Conservation (phyloP, 495 filamentous ascomycete species). For the Trichoderma virens region DNA sequence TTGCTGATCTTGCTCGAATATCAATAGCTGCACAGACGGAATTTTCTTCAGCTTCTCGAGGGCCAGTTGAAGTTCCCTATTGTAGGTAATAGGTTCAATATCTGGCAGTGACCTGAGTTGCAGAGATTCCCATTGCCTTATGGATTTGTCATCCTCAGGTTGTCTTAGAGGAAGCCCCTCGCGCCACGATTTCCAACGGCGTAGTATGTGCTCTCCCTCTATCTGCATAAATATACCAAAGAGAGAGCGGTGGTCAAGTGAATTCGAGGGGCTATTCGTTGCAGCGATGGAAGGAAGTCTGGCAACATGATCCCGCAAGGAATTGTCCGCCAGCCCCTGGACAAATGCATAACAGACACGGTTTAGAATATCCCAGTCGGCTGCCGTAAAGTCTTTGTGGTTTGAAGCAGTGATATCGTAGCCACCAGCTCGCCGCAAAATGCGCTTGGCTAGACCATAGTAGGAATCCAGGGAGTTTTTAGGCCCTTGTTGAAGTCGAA, state of each 20-base stretch:
- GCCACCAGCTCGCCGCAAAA: slow-evolving; percentile 37
- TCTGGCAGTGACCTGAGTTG: slow-evolving; percentile 25
- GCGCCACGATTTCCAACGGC: slow-evolving; percentile 30
- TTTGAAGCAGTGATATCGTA: slow-evolving; percentile 39
- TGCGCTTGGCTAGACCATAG: slow-evolving; percentile 33
- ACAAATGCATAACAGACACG: slow-evolving; percentile 41
- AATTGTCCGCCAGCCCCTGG: slow-evolving; percentile 35
- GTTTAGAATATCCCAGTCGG: slow-evolving; percentile 36
- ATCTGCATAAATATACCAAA: slow-evolving; percentile 36
- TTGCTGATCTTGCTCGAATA: slow-evolving; percentile 37
- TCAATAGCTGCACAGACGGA: slow-evolving; percentile 36
- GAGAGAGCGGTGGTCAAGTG: slow-evolving; percentile 33
- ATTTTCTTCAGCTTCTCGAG: slow-evolving; percentile 37
- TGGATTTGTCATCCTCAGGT: slow-evolving; percentile 18
- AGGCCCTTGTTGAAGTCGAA: slow-evolving; percentile 29
- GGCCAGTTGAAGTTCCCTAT: slow-evolving; percentile 36
- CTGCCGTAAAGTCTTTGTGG: slow-evolving; percentile 22
- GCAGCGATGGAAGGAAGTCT: slow-evolving; percentile 30
- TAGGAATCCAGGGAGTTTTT: slow-evolving; percentile 31
- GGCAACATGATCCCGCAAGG: slow-evolving; percentile 29
- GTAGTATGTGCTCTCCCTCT: slow-evolving; percentile 41
- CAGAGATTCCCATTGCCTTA: slow-evolving; percentile 35
- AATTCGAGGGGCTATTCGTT: slow-evolving; percentile 15
- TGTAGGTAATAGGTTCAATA: slow-evolving; percentile 34
- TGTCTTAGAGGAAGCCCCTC: not conserved